Percentiles rank a stretch among this genome's conserved stretches.
These are phyloP conservation scores for Venturia asperata DNA, from an alignment of 2,329 filamentous ascomycete species.

Conservation along the genomic window DNA sequence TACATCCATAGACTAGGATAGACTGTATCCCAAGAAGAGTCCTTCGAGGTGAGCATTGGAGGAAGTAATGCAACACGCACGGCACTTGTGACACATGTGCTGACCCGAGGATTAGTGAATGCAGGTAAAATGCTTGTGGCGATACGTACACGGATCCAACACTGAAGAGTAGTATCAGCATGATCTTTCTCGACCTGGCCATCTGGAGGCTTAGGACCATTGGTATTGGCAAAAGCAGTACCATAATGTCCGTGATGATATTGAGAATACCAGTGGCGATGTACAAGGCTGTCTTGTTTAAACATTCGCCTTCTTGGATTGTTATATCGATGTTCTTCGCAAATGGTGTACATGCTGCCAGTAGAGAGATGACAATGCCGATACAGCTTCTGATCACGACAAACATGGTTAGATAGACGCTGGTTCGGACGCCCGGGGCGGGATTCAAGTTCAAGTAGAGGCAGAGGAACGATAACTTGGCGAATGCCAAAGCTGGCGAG, in stretches of 20 bases:
- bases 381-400: constrained; percentile 24
- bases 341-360: constrained; percentile 26
- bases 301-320: constrained; percentile 21
- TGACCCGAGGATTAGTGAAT: background rate
- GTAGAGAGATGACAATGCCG: constrained; percentile 25
- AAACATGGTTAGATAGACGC: constrained; percentile 21
- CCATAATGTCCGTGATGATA: constrained; percentile 32
- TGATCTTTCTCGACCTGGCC: constrained; percentile 22
- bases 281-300: constrained; percentile 25
- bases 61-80: background rate
- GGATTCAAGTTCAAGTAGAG: constrained; percentile 8
- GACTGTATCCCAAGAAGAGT: background rate
- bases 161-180: constrained; percentile 23
- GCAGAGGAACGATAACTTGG: constrained; percentile 11
- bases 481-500: constrained; percentile 6
- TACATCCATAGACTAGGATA: constrained; percentile 2
- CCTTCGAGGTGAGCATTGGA: background rate
- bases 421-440: background rate
- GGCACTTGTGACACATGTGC: constrained; percentile 5
- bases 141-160: background rate
- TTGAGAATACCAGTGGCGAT: constrained; percentile 28
- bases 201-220: constrained; percentile 29
- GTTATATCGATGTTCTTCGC: constrained; percentile 24
- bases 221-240: constrained; percentile 33
- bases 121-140: background rate